A percentile compares a stretch with the other conserved stretches of the same genome.
Conservation (phyloP, 1,284 basidiomycete genomes). For the Ceratobasidium sp. region DNA sequence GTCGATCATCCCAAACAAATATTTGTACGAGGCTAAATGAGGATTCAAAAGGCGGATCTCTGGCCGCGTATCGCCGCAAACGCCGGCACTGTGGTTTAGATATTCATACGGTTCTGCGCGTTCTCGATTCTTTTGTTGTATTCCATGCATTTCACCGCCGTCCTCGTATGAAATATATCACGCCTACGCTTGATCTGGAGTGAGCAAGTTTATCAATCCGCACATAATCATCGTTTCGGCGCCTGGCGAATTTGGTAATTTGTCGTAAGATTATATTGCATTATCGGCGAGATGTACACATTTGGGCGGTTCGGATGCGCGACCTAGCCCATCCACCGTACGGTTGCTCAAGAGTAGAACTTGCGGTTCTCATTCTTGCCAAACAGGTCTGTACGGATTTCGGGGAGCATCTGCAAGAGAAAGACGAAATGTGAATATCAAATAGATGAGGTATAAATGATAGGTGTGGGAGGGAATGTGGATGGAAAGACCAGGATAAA, state of each 20-base stretch:
- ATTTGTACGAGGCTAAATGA: conserved; percentile 56
- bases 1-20: conserved; percentile 56
- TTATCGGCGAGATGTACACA: conserved; percentile 22
- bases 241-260: not conserved
- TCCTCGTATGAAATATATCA: conserved; percentile 40
- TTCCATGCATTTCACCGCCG: conserved; percentile 40
- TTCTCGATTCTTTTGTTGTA: conserved; percentile 48
- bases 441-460: conserved; percentile 1
- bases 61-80: conserved; percentile 99
- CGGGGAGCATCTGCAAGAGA: conserved; percentile 83
- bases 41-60: conserved; percentile 83
- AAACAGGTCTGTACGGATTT: conserved; percentile 88
- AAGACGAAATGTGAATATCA: not conserved
- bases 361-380: conserved; percentile 89
- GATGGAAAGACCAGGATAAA: not conserved
- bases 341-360: conserved; percentile 69
- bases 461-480: not conserved
- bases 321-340: not conserved
- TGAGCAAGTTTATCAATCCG: too few relatives aligned
- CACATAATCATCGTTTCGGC: not conserved
- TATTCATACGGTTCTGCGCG: conserved; percentile 17
- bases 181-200: conserved; percentile 21
- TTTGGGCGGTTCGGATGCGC: conserved; percentile 2
- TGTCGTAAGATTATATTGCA: conserved; percentile 42
- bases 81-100: conserved; percentile 94